phyloP scores from a whole-genome alignment of 2,329 filamentous ascomycete genomes.

The Diaporthe helianthi region DNA sequence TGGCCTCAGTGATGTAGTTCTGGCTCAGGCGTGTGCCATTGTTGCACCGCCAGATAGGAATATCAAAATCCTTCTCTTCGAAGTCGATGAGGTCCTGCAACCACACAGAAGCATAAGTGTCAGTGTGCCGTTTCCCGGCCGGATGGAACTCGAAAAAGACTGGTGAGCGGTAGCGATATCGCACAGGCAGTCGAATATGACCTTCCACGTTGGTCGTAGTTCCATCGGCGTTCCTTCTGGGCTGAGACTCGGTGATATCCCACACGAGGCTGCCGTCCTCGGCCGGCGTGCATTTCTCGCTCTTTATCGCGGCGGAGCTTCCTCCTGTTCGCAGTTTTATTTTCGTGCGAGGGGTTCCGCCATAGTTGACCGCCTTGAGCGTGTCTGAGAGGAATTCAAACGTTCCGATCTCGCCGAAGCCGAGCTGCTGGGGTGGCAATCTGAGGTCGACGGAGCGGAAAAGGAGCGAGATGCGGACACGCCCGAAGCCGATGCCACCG shows the following conservation, averaged over 20 bases:
- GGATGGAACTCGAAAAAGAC: slow-evolving; percentile 87
- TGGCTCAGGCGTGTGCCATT: slow-evolving; percentile 80
- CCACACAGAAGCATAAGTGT: slow-evolving; percentile 85
- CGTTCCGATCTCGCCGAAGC: slow-evolving; percentile 89
- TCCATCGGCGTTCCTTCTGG: slow-evolving; percentile 45
- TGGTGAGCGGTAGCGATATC: slow-evolving; percentile 87
- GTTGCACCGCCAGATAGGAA: slow-evolving; percentile 90
- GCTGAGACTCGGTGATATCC: slow-evolving; percentile 52
- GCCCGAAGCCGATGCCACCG: slow-evolving; percentile 90
- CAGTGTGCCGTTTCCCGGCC: slow-evolving; percentile 70
- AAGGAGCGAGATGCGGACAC: slow-evolving; percentile 84
- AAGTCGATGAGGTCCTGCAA: slow-evolving; percentile 84
- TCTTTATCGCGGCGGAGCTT: slow-evolving; percentile 73
- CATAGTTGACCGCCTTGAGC: slow-evolving; percentile 70
- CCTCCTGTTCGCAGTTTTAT: slow-evolving; percentile 85
- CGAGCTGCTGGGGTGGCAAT: slow-evolving; percentile 83
- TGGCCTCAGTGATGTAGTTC: slow-evolving; percentile 88
- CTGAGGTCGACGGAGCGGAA: slow-evolving; percentile 90
- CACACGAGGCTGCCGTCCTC: slow-evolving; percentile 63
- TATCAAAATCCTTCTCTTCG: slow-evolving; percentile 76
- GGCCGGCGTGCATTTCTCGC: slow-evolving; percentile 65
- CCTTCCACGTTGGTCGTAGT: not conserved
- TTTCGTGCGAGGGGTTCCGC: slow-evolving; percentile 72
- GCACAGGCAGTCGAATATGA: slow-evolving; percentile 78
- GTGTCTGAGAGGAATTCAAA: slow-evolving; percentile 83